A percentile compares a stretch with the other conserved stretches of the same genome.
Conservation (phyloP, 1,139 yeast species). For the Kluyveromyces sp. region DNA sequence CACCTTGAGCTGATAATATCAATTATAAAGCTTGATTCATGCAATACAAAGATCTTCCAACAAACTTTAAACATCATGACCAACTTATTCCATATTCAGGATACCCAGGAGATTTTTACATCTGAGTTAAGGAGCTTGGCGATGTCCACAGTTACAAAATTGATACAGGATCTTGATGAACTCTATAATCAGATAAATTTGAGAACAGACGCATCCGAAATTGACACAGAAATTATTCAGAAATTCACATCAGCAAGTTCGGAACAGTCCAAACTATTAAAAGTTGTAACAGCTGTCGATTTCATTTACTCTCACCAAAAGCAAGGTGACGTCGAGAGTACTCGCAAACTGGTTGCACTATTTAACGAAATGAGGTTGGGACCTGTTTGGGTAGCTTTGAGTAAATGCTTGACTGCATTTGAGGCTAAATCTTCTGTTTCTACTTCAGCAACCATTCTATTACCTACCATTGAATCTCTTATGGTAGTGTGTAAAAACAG, state of each 20-base stretch:
- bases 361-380: slow-evolving; percentile 69
- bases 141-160: slow-evolving; percentile 47
- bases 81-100: slow-evolving; percentile 55
- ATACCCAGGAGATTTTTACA: slow-evolving; percentile 62
- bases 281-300: slow-evolving; percentile 84
- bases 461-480: slow-evolving; percentile 84
- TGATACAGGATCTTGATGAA: slow-evolving; percentile 50
- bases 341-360: slow-evolving; percentile 42
- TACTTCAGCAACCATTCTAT: slow-evolving; percentile 70
- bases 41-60: slow-evolving; percentile 80
- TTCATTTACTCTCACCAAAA: slow-evolving; percentile 48
- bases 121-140: slow-evolving; percentile 65
- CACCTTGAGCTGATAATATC: slow-evolving; percentile 60
- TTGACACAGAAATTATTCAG: slow-evolving; percentile 49
- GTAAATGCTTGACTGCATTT: slow-evolving; percentile 58
- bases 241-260: slow-evolving; percentile 78
- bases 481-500: slow-evolving; percentile 95
- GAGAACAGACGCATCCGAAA: slow-evolving; percentile 38
- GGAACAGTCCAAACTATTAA: slow-evolving; percentile 76
- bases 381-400: slow-evolving; percentile 77
- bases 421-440: slow-evolving; percentile 38
- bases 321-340: slow-evolving; percentile 25
- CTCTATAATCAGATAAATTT: slow-evolving; percentile 43
- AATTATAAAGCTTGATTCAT: slow-evolving; percentile 75
- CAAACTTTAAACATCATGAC: slow-evolving; percentile 81